phyloP scores from a whole-genome alignment of 768 basidiomycete genomes.

The Boletus sp. region DNA sequence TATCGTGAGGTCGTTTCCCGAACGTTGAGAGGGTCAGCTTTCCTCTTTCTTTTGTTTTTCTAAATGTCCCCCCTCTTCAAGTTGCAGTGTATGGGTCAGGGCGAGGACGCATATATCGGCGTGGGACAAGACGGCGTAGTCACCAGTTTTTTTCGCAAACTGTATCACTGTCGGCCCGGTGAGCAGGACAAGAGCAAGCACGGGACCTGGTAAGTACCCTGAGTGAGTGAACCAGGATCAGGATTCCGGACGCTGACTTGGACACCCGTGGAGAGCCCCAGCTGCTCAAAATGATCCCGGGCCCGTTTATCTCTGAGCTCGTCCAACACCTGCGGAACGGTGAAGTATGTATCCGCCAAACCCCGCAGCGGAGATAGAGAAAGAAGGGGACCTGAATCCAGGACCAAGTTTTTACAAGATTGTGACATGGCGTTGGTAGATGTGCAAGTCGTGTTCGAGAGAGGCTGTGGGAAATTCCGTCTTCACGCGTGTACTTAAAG shows the following conservation, averaged over 20 bases:
- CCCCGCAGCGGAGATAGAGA: conserved; percentile 88
- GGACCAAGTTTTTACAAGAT: conserved; percentile 74
- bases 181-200: conserved; percentile 11
- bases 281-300: conserved; percentile 78
- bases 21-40: conserved; percentile 13
- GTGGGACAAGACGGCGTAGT: conserved; percentile 87
- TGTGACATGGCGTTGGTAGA: conserved; percentile 28
- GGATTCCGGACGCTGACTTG: conserved; percentile 68
- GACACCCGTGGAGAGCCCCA: conserved; percentile 74
- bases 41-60: conserved; percentile 30
- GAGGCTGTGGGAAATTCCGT: conserved; percentile 8
- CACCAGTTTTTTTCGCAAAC: conserved; percentile 93
- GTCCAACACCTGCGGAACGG: conserved; percentile 84
- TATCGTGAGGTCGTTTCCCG: background rate
- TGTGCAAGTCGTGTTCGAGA: background rate
- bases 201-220: conserved; percentile 40
- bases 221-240: conserved; percentile 62
- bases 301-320: conserved; percentile 90
- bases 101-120: conserved; percentile 91
- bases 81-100: conserved; percentile 75
- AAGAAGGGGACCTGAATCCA: conserved; percentile 92
- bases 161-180: conserved; percentile 62
- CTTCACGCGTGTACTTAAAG: background rate
- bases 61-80: conserved; percentile 38
- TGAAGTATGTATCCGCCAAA: conserved; percentile 79